A percentile compares a stretch with the other conserved stretches of the same genome.
phyloP scores from a whole-genome alignment of 2,329 filamentous ascomycete genomes.

The Pseudopyricularia cyperi region DNA sequence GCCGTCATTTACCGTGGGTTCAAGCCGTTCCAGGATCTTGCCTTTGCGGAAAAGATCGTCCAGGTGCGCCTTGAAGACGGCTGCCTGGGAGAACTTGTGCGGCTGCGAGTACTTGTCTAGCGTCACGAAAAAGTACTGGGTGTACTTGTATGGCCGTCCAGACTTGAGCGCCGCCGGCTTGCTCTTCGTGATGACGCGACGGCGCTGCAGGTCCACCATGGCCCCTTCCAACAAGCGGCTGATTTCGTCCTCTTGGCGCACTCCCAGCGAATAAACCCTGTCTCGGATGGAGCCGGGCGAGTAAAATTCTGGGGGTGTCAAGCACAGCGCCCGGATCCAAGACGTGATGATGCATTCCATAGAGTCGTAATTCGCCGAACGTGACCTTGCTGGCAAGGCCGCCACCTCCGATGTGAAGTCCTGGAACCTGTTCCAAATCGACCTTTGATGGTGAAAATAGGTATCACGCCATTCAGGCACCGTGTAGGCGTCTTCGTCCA shows the following conservation, averaged over 20 bases:
- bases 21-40: conserved; percentile 20
- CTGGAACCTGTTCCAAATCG: conserved; percentile 44
- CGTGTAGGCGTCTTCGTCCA: conserved; percentile 18
- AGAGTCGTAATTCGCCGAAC: not conserved
- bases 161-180: conserved; percentile 43
- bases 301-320: conserved; percentile 36
- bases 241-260: conserved; percentile 15
- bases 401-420: conserved; percentile 36
- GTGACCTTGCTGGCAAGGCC: conserved; percentile 14
- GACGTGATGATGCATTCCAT: conserved; percentile 27
- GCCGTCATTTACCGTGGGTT: conserved; percentile 43
- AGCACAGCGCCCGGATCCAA: conserved; percentile 47
- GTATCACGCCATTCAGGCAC: conserved; percentile 38
- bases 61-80: conserved; percentile 44
- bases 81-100: conserved; percentile 44
- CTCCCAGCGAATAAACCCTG: conserved; percentile 37
- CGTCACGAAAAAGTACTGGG: conserved; percentile 41
- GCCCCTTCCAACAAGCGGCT: conserved; percentile 32
- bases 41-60: conserved; percentile 38
- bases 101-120: conserved; percentile 43
- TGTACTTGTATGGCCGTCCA: conserved; percentile 50
- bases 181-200: conserved; percentile 44
- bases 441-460: conserved; percentile 40
- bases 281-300: conserved; percentile 31
- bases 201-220: conserved; percentile 32